A percentile compares a stretch with the other conserved stretches of the same genome.
Evolutionary conservation across 306 rosid genomes (phyloP).

Genomic region (Begonia fuchsioides): DNA sequence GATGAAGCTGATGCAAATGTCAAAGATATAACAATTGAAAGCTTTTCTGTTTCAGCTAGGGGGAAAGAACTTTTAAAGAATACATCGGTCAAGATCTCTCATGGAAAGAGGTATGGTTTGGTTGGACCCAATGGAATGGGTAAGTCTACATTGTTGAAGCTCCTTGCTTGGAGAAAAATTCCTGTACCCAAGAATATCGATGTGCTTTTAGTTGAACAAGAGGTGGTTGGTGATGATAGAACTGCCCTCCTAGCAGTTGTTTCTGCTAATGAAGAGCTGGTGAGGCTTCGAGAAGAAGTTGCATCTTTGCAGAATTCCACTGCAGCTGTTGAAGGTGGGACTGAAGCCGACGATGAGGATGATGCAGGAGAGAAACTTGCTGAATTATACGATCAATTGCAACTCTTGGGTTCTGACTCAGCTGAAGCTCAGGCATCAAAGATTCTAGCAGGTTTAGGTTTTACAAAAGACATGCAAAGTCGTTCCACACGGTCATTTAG

Average conservation of each 20-base stretch:
- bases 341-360: conserved; percentile 22
- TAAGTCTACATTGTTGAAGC: conserved; percentile 56
- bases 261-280: conserved; percentile 52
- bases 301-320: conserved; percentile 25
- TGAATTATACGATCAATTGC: conserved; percentile 36
- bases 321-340: conserved; percentile 20
- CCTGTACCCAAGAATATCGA: conserved; percentile 64
- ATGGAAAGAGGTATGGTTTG: too few species aligned
- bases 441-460: conserved; percentile 62
- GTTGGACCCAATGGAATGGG: conserved; percentile 10
- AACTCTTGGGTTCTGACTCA: conserved; percentile 43
- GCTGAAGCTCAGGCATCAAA: conserved; percentile 60
- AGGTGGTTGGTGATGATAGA: conserved; percentile 52
- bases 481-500: conserved; percentile 47
- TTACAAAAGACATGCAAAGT: conserved; percentile 49
- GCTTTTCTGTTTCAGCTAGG: too few species aligned
- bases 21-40: too few species aligned
- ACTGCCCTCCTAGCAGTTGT: conserved; percentile 19
- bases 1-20: too few species aligned
- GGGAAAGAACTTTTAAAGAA: too few species aligned
- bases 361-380: conserved; percentile 42
- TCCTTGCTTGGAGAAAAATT: conserved; percentile 70
- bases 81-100: too few species aligned
- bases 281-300: conserved; percentile 39
- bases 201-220: conserved; percentile 59